These are phyloP conservation scores for Cerioporus squamosus DNA, from an alignment of 1,284 basidiomycete species.

Conservation along the genomic window DNA sequence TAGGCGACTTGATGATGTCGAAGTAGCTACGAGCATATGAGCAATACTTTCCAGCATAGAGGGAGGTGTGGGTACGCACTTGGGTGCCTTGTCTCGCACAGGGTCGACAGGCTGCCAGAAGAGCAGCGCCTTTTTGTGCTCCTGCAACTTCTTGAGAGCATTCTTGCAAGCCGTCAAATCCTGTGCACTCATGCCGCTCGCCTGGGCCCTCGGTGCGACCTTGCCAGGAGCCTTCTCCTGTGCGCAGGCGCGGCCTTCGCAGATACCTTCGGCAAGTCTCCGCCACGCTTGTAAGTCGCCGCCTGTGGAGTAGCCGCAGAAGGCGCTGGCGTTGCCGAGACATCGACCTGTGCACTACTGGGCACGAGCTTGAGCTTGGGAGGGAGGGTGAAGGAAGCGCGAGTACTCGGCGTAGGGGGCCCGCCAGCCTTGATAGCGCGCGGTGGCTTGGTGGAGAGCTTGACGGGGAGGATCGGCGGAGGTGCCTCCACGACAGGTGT, in stretches of 20 bases:
- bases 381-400: conserved; percentile 45
- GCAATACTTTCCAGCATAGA: not conserved
- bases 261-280: conserved; percentile 35
- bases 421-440: conserved; percentile 46
- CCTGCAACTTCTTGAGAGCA: conserved; percentile 81
- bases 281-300: conserved; percentile 7
- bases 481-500: conserved; percentile 71
- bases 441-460: conserved; percentile 48
- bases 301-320: conserved; percentile 12
- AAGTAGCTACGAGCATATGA: conserved; percentile 71
- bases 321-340: conserved; percentile 28
- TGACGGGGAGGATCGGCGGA: conserved; percentile 54
- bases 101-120: conserved; percentile 94
- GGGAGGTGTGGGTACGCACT: conserved; percentile 50
- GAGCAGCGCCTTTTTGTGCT: conserved; percentile 69
- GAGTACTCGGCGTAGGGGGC: conserved; percentile 48
- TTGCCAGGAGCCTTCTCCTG: conserved; percentile 42
- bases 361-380: conserved; percentile 61
- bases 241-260: conserved; percentile 30
- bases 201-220: conserved; percentile 72
- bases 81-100: conserved; percentile 82
- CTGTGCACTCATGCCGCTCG: conserved; percentile 79
- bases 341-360: conserved; percentile 33
- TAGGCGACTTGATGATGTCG: conserved; percentile 88
- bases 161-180: conserved; percentile 85